phyloP scores from a whole-genome alignment of 2,329 filamentous ascomycete genomes.

The Colletotrichum chrysophilum region DNA sequence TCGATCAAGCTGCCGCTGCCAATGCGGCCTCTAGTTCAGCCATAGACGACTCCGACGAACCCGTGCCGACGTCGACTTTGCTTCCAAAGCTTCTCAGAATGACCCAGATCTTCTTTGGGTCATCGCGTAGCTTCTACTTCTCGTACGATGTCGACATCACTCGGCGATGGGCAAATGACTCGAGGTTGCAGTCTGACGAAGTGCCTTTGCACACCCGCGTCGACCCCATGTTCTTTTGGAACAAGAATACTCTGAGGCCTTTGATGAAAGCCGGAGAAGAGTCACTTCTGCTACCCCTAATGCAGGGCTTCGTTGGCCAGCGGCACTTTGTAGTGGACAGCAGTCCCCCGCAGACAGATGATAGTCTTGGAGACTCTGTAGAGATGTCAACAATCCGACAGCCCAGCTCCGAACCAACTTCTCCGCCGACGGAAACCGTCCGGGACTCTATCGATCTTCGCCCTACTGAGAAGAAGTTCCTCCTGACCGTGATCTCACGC shows the following conservation, averaged over 20 bases:
- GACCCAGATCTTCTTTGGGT: slow-evolving; percentile 82
- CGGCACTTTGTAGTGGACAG: slow-evolving; percentile 76
- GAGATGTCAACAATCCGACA: slow-evolving; percentile 47
- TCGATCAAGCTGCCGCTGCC: slow-evolving; percentile 20
- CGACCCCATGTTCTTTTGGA: slow-evolving; percentile 91
- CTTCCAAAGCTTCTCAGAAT: slow-evolving; percentile 86
- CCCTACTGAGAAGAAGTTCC: slow-evolving; percentile 62
- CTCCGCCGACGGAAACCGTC: slow-evolving; percentile 28
- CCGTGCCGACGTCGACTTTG: slow-evolving; percentile 51
- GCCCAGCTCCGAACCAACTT: slow-evolving; percentile 28
- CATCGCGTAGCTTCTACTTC: slow-evolving; percentile 88
- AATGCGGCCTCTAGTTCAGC: slow-evolving; percentile 32
- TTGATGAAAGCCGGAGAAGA: slow-evolving; percentile 79
- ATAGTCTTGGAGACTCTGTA: slow-evolving; percentile 48
- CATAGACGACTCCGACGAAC: slow-evolving; percentile 43
- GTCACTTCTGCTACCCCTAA: slow-evolving; percentile 76
- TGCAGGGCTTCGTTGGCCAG: slow-evolving; percentile 96
- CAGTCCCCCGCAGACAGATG: slow-evolving; percentile 60
- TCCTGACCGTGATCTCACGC: slow-evolving; percentile 91
- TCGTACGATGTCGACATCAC: slow-evolving; percentile 96
- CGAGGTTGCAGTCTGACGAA: slow-evolving; percentile 48
- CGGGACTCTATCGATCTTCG: slow-evolving; percentile 45
- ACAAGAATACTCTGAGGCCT: slow-evolving; percentile 73
- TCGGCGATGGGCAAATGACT: slow-evolving; percentile 55
- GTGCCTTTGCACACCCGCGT: slow-evolving; percentile 73